These are phyloP conservation scores for Phylloporus scabripes DNA, from an alignment of 768 basidiomycete genomes.

Conservation along the genomic window DNA sequence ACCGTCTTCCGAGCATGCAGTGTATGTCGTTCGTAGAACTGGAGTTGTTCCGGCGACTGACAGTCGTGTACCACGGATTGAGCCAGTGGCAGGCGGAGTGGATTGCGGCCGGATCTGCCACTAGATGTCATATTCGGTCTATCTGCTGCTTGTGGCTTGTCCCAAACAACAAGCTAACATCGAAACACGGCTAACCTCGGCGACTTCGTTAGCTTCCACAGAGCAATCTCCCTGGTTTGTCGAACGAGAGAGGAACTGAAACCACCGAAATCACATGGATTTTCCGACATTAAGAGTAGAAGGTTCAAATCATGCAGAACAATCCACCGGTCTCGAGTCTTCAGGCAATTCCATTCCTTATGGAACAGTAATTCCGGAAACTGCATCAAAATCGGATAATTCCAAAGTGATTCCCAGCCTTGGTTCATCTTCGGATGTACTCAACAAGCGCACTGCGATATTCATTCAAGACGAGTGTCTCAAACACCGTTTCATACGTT, in stretches of 20 bases:
- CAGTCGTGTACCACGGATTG: too few relatives aligned
- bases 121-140: too few relatives aligned
- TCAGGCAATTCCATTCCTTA: not conserved
- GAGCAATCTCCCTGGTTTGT: too few relatives aligned
- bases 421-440: not conserved
- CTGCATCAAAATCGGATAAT: not conserved
- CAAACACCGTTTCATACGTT: conserved; percentile 73
- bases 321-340: not conserved
- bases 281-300: not conserved
- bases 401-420: not conserved
- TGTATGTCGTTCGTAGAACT: too few relatives aligned
- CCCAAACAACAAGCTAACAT: too few relatives aligned
- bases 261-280: not conserved
- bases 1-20: too few relatives aligned
- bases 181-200: too few relatives aligned
- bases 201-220: not conserved
- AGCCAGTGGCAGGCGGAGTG: too few relatives aligned
- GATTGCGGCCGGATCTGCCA: too few relatives aligned
- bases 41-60: too few relatives aligned
- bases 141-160: too few relatives aligned
- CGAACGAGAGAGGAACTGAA: not conserved
- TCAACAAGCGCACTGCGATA: conserved; percentile 24
- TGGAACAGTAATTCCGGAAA: not conserved
- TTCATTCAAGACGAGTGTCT: conserved; percentile 69
- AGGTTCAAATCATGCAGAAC: not conserved